Evolutionary conservation across 2,329 filamentous ascomycete genomes (phyloP), one percentile per base, ranked within the genome.

Genomic region (Pseudogymnoascus sp.): DNA sequence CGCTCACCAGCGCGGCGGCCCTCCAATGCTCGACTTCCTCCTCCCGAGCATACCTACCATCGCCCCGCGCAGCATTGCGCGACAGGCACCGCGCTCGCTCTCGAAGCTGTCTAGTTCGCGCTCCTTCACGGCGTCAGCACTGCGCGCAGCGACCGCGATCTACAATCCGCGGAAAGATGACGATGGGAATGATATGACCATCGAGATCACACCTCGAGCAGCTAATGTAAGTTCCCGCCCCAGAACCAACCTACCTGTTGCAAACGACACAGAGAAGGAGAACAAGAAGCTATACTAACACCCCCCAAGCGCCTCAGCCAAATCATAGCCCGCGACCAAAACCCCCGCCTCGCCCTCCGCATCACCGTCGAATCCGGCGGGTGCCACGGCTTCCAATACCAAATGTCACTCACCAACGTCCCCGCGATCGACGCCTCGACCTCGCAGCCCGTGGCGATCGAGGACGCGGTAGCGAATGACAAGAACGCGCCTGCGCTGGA

Each of bases 331-430:
- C 84, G 86, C 68, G 87, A 90, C 70, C 71, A 74, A 16, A 96
- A 96, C 73, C 90, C 91, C 1, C 81, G 89, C 70, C 84, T 96
- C 33, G 90, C 92, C 23, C 83, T 99, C n/a, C 90, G 93, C 61
- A 90, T 99, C 67, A 88, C 90, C 65, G 93, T 99, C 63, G 92
- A 96, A 72, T 91, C 89, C 63, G 95, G 95, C 66, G 95, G 95
- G 62, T 99, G 95, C 75, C 95, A 99, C 76, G 95, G 95, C 59
- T 99, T 99, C 75, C 95, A 99, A 74, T 99, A 99, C 73, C 79
- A 96, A 55, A 96, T 99, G 90, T 90, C 88, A 14, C 82, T 97
- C 3, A 88, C 91, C 2, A 85, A 83, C 0, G 76, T 88, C 1
- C 85, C 85, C 0, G 40, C 67, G 3, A 61, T 67, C 0, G 69